phyloP scores from a whole-genome alignment of 2,329 filamentous ascomycete species.

The Aspergillus viridinutans region DNA sequence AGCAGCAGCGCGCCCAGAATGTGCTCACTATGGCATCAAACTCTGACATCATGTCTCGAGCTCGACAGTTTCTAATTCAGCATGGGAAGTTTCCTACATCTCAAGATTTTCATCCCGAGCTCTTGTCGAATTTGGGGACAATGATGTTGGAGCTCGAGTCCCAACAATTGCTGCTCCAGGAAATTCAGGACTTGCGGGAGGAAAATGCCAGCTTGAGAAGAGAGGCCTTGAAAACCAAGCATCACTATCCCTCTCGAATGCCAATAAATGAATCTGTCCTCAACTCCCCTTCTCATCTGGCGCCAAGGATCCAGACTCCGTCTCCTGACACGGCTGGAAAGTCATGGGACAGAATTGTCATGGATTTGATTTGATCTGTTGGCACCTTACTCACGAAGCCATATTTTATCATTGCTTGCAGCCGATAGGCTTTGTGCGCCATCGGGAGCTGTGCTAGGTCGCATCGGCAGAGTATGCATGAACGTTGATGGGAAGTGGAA shows the following conservation, averaged over 20 bases:
- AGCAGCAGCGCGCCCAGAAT: neutral
- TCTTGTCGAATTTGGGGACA: conserved; percentile 18
- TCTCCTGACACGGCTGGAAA: conserved; percentile 13
- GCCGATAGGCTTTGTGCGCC: too few species aligned
- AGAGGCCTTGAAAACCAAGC: neutral
- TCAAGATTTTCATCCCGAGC: conserved; percentile 13
- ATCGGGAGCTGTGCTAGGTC: too few species aligned
- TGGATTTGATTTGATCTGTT: conserved; percentile 19
- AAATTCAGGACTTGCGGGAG: conserved; percentile 14
- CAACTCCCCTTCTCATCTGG: conserved; percentile 1
- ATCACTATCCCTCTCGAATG: conserved; percentile 12
- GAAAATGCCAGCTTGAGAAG: conserved; percentile 22
- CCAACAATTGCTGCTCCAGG: conserved; percentile 13
- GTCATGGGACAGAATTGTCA: conserved; percentile 23
- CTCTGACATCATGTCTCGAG: conserved; percentile 2
- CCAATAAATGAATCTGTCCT: conserved; percentile 8
- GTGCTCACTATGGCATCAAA: neutral
- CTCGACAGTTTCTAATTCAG: conserved; percentile 7
- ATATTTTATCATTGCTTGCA: too few species aligned
- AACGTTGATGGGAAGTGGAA: too few species aligned
- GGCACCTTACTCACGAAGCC: too few species aligned
- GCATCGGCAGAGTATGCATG: too few species aligned
- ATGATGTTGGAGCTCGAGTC: conserved; percentile 22
- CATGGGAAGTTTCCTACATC: conserved; percentile 9
- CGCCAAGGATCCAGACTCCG: conserved; percentile 8